Evolutionary conservation across 2,329 filamentous ascomycete genomes (phyloP).

Genomic region (Catunica adiposa): DNA sequence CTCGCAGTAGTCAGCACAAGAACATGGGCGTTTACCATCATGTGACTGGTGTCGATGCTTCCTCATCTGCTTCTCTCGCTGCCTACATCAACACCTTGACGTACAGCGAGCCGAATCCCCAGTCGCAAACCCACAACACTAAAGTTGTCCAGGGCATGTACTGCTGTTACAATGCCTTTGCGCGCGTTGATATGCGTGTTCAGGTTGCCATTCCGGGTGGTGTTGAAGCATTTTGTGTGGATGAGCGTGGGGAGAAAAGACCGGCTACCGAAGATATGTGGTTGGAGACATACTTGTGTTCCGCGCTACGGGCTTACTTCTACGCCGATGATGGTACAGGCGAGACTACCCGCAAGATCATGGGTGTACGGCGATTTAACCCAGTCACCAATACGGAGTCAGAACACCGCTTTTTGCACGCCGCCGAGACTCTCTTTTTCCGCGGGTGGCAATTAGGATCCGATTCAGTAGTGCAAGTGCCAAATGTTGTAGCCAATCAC

Average conservation of each 20-base stretch:
- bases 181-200: constrained; percentile 92
- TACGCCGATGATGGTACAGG: constrained; percentile 93
- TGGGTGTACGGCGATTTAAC: constrained; percentile 94
- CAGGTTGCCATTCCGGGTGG: constrained; percentile 94
- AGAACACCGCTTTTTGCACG: constrained; percentile 87
- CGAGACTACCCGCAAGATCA: constrained; percentile 88
- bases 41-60: constrained; percentile 92
- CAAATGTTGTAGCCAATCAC: constrained; percentile 91
- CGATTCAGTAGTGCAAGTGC: constrained; percentile 91
- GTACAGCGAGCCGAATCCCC: constrained; percentile 58
- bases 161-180: constrained; percentile 99
- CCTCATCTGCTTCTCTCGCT: constrained; percentile 87
- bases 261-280: constrained; percentile 87
- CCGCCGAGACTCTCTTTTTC: constrained; percentile 90
- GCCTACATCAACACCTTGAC: constrained; percentile 98
- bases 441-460: constrained; percentile 90
- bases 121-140: constrained; percentile 40
- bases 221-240: constrained; percentile 92
- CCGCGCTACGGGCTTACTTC: constrained; percentile 81
- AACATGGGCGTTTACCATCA: constrained; percentile 90
- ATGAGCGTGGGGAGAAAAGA: constrained; percentile 88
- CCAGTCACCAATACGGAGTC: constrained; percentile 96
- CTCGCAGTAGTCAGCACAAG: constrained; percentile 37
- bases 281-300: constrained; percentile 95
- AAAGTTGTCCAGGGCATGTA: constrained; percentile 92